Evolutionary conservation across 2,329 filamentous ascomycete species (phyloP), one percentile per base, ranked within the genome.

Genomic region (Trichoderma asperellum): DNA sequence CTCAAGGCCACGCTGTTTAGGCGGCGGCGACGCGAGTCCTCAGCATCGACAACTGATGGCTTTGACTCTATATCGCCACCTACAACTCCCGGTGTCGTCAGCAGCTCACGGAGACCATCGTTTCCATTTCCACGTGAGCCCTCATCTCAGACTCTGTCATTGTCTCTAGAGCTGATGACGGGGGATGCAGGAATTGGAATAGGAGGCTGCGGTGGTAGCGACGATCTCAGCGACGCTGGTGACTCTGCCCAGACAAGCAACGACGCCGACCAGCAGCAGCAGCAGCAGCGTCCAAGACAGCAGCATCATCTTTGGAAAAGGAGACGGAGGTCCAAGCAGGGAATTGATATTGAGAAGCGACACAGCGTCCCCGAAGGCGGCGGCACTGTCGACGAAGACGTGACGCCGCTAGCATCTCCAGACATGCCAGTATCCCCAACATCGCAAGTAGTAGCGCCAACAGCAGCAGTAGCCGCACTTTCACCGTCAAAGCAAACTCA

Each of bases 1-100:
- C 56, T 69, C 68, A 69, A 69, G 53, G 43, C 37, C 18, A 65
- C 68, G 37, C 56, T 69, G 60, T 69, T 69, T n/a, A 59, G 61
- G 66, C 66, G 66, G 62, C 68, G 68, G 18, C 59, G 58, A 32
- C 68, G 68, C 34, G n/a, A 56, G 61, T 69, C 68, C 8, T 43
- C 61, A 8, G 49, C 55, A 11, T 59, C 67, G 24, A 40, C 40
- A 18, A 21, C 6, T 27, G 53, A 68, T 35, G 57, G 29, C n/a
- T 7, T 27, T 6, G 58, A 62, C 5, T 47, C 66, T 10, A 24
- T 27, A 35, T 68, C 66, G n/a, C 57, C 66, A 4, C 58, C 66
- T 5, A 40, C 35, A 32, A 61, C 66, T 16, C 57, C 66, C 32
- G 57, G 56, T 35, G 32, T 37, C 49, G 18, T 21, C 53, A 58